phyloP scores from a whole-genome alignment of 805 yeast genomes.

The Scheffersomyces lignosus region DNA sequence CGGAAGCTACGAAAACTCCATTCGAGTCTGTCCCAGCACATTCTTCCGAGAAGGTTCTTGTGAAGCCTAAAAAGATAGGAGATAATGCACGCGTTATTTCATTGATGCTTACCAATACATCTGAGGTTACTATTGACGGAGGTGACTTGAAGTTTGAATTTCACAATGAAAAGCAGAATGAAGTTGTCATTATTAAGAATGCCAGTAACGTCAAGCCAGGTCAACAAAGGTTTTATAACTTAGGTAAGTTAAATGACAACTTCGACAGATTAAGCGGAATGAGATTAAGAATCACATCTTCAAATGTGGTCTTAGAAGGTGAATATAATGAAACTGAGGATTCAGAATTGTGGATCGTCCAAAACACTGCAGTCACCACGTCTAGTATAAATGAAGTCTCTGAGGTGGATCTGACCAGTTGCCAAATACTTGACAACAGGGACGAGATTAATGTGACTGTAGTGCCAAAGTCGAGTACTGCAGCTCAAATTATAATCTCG shows the following conservation, averaged over 20 bases:
- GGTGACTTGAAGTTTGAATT: constrained; percentile 32
- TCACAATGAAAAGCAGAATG: constrained; percentile 11
- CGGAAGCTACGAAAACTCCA: no score
- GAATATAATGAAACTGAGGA: constrained; percentile 4
- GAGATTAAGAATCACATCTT: constrained; percentile 18
- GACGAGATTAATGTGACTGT: constrained; percentile 19
- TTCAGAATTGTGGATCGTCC: background rate
- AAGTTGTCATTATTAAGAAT: constrained; percentile 20
- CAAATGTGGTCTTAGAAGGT: constrained; percentile 17
- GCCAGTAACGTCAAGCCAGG: constrained; percentile 25
- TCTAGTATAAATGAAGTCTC: background rate
- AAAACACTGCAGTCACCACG: background rate
- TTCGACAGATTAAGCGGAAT: constrained; percentile 15
- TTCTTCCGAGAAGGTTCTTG: background rate
- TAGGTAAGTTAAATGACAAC: constrained; percentile 17
- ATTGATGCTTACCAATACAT: constrained; percentile 23
- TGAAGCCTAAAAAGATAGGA: constrained; percentile 17
- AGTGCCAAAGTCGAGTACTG: constrained; percentile 28
- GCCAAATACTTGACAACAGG: background rate
- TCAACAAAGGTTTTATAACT: constrained; percentile 27
- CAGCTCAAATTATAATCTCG: constrained; percentile 32
- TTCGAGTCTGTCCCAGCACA: background rate
- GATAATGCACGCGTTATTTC: constrained; percentile 20
- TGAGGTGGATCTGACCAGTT: no score
- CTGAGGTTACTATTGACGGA: constrained; percentile 21